Evolutionary conservation across 2,329 filamentous ascomycete species (phyloP), one percentile per base, ranked within the genome.

Genomic region (Didymella pomorum): DNA sequence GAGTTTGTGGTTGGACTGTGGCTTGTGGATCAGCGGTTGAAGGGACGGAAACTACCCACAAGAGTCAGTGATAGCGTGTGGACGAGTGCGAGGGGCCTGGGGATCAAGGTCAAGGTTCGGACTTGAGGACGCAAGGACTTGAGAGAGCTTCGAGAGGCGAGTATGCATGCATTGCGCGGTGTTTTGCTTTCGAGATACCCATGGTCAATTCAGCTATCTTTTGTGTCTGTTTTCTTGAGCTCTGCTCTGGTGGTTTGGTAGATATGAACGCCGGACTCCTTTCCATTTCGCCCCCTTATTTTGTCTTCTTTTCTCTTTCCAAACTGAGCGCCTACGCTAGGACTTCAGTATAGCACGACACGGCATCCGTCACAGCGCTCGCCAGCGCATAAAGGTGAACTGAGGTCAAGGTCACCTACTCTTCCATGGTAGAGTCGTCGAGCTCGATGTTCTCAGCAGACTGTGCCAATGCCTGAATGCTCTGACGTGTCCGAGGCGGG

Each of bases 1-100:
- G 89, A 93, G 78, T 95, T 95, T 73, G 89, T 95, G 0, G 90
- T 94, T 1, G 91, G 91, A 10, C 83, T 92, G 79, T 95, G 91
- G 90, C 78, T 95, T 47, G 85, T 95, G 33, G 91, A 95, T 73
- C 90, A 93, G 80, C 81, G 90, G 59, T 79, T 95, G n/a, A 87
- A 89, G 64, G 92, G 91, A 1, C 80, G 91, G 58, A 95, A 95
- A 80, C 80, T 94, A 20, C 91, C 92, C 0, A 79, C 84, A 14
- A 86, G 84, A 68, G 89, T 94, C 10, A 84, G 84, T 50, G 86
- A 89, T 48, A 92, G 89, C 69, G 89, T 94, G 5, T 95, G 91
- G 91, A 83, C 82, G 28, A 92, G 89, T 68, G 90, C 84, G 5
- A 78, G 79, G 47, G 75, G 78, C 0, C 64, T 82, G 33, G 80